Base-by-base conservation (phyloP, 208 protist species). In the Trypanosoma mega region DNA sequence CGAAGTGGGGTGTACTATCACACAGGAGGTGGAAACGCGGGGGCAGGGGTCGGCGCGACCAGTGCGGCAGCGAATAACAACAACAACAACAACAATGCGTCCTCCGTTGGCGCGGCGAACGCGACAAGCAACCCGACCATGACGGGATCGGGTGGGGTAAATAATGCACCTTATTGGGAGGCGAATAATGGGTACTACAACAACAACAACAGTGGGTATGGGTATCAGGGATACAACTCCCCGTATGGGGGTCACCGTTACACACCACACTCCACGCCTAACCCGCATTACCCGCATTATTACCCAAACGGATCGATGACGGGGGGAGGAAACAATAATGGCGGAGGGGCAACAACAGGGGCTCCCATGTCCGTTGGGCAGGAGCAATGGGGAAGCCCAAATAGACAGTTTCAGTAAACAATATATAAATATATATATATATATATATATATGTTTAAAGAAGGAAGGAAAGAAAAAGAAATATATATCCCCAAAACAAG, bases 351-450 rank as follows among this genome's bases (percentile, higher is more conserved):
- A 41, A 20, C 30, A 34, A 26, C 27, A 16, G 21, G 39, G 18
- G 33, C 43, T 21, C 61, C 49, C 9, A 34, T 59, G 41, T 68
- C 39, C 18, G 39, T 52, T 8, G 39, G 51, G 16, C 51, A 68
- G n/a, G 61, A 68, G 26, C 7, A 4, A 33, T 68, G 63, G 63
- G 45, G 63, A 39, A 56, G n/a, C n/a, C n/a, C n/a, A n/a, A n/a
- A n/a, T n/a, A n/a, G n/a, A n/a, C n/a, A n/a, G n/a, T n/a, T n/a
- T n/a, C n/a, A n/a, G n/a, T n/a, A n/a, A n/a, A n/a, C n/a, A n/a
- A n/a, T n/a, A n/a, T n/a, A n/a, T 47, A 24, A 59, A 12, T 11
- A 4, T 5, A 27, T 14, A 11, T 6, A 6, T 11, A 51, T 12
- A 11, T 12, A 51, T 12, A 6, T 26, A 4, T 3, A 51, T 12